Evolutionary conservation across 2,329 filamentous ascomycete species (phyloP).

Genomic region (Corniculantispora saksenae): DNA sequence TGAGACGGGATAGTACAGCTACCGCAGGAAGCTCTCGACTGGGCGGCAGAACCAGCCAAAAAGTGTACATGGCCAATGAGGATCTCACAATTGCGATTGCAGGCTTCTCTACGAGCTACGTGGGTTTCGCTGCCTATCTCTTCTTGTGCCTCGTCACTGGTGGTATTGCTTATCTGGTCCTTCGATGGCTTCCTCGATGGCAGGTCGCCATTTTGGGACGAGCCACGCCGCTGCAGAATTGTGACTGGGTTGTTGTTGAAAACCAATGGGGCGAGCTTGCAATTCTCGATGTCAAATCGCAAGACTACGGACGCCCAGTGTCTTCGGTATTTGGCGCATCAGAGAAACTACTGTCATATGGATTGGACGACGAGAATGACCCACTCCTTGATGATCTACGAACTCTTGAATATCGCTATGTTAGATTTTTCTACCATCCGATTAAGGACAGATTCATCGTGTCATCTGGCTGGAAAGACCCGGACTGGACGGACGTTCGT

Average conservation of each 20-base stretch:
- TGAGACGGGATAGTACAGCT: slow-evolving; percentile 68
- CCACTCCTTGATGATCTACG: slow-evolving; percentile 74
- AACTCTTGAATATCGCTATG: slow-evolving; percentile 88
- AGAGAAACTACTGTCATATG: slow-evolving; percentile 58
- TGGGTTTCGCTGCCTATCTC: slow-evolving; percentile 70
- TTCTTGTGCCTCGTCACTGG: slow-evolving; percentile 69
- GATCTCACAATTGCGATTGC: slow-evolving; percentile 92
- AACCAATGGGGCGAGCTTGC: slow-evolving; percentile 96
- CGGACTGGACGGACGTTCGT: slow-evolving; percentile 78
- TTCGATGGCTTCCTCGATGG: slow-evolving; percentile 90
- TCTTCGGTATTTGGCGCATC: slow-evolving; percentile 67
- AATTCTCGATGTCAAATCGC: slow-evolving; percentile 66
- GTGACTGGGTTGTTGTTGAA: slow-evolving; percentile 91
- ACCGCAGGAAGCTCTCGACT: slow-evolving; percentile 67
- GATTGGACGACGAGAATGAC: slow-evolving; percentile 64
- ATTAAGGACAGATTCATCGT: slow-evolving; percentile 85
- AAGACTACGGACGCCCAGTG: slow-evolving; percentile 54
- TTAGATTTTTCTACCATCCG: slow-evolving; percentile 90
- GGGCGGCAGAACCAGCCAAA: slow-evolving; percentile 74
- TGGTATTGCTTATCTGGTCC: slow-evolving; percentile 79
- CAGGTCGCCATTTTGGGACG: slow-evolving; percentile 74
- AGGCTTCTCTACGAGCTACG: slow-evolving; percentile 77
- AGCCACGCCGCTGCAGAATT: slow-evolving; percentile 67
- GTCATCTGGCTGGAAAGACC: slow-evolving; percentile 91
- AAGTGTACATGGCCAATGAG: slow-evolving; percentile 89